A percentile compares a stretch with the other conserved stretches of the same genome.
Evolutionary conservation across 1,284 basidiomycete species (phyloP).

Genomic region (Cryptococcus amylolentus): DNA sequence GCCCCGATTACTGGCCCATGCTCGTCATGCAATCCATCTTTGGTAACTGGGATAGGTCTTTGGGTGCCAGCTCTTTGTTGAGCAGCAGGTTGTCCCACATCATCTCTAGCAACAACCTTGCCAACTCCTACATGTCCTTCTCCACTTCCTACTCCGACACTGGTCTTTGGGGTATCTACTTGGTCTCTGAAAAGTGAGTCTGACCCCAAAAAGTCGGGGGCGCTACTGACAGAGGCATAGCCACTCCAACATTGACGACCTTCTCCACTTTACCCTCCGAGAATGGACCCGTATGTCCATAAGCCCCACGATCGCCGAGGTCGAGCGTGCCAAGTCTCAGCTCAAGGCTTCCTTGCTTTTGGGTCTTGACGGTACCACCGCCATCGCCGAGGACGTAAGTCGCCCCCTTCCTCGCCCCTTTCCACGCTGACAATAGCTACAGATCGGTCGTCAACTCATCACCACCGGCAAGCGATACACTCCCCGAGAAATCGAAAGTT

Average conservation of each 20-base stretch:
- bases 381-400: conserved; percentile 82
- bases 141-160: conserved; percentile 99
- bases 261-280: conserved; percentile 87
- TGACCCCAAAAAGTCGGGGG: background rate
- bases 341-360: conserved; percentile 92
- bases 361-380: conserved; percentile 88
- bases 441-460: conserved; percentile 91
- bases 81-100: conserved; percentile 90
- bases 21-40: conserved; percentile 97
- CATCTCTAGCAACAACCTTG: conserved; percentile 89
- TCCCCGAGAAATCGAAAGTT: conserved; percentile 89
- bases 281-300: conserved; percentile 98
- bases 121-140: conserved; percentile 99
- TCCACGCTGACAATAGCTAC: background rate
- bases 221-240: conserved; percentile 15
- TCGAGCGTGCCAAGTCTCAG: conserved; percentile 96
- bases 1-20: conserved; percentile 99
- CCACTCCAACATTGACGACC: conserved; percentile 84
- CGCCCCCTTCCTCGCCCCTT: background rate
- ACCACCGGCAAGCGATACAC: conserved; percentile 86
- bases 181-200: conserved; percentile 80
- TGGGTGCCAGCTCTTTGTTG: conserved; percentile 84
- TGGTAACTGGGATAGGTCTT: conserved; percentile 98
- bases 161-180: conserved; percentile 98
- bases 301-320: conserved; percentile 77